Evolutionary conservation across 2,329 filamentous ascomycete species (phyloP).

Genomic region (Laburnicola sp.): DNA sequence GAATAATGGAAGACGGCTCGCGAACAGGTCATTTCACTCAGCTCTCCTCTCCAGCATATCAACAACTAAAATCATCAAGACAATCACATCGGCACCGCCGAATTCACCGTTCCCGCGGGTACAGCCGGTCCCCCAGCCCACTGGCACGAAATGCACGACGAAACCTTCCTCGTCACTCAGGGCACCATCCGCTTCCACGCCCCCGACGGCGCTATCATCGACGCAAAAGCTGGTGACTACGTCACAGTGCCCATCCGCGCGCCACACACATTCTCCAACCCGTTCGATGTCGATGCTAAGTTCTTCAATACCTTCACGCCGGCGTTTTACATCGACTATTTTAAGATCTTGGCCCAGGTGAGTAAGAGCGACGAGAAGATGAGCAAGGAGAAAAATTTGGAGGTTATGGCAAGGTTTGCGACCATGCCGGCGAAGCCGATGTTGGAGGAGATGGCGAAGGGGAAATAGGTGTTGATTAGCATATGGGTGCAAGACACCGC

Average conservation of each 20-base stretch:
- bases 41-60: background rate
- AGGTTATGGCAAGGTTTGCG: constrained; percentile 56
- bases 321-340: constrained; percentile 61
- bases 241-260: constrained; percentile 58
- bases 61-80: constrained; percentile 32
- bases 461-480: constrained; percentile 5
- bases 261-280: constrained; percentile 61
- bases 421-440: constrained; percentile 52
- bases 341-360: constrained; percentile 56
- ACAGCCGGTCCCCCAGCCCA: constrained; percentile 54
- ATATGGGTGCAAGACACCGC: no score
- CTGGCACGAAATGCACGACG: constrained; percentile 61
- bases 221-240: constrained; percentile 58
- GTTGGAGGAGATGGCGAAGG: constrained; percentile 29
- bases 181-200: constrained; percentile 58
- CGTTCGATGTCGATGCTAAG: constrained; percentile 56
- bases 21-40: constrained; percentile 45
- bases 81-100: constrained; percentile 53
- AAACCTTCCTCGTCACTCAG: constrained; percentile 60
- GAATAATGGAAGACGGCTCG: constrained; percentile 57
- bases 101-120: constrained; percentile 54
- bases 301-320: constrained; percentile 63
- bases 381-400: constrained; percentile 53
- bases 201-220: constrained; percentile 49
- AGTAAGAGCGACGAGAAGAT: constrained; percentile 51